These are phyloP conservation scores for Blastobotrys proliferans DNA, from an alignment of 1,139 yeast species.

Conservation along the genomic window DNA sequence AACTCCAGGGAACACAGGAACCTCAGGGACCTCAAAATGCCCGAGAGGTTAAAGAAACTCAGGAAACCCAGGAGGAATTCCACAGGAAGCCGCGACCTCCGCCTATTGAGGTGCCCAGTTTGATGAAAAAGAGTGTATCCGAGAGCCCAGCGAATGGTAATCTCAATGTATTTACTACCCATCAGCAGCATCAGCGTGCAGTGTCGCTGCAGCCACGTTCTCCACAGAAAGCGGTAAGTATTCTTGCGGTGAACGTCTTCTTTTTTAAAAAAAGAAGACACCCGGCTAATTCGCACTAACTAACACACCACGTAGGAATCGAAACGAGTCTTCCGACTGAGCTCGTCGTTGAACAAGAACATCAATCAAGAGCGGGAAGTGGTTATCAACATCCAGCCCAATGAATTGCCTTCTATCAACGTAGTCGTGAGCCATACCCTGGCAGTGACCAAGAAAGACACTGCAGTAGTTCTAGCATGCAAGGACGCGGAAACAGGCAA, in stretches of 20 bases:
- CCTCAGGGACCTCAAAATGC: too few species aligned
- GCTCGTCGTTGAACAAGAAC: conserved; percentile 2
- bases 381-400: conserved; percentile 4
- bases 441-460: not conserved
- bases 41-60: too few species aligned
- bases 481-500: conserved; percentile 52
- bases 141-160: not conserved
- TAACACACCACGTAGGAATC: too few species aligned
- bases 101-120: conserved; percentile 2
- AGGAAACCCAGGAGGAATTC: too few species aligned
- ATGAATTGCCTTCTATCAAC: conserved; percentile 10
- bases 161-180: not conserved
- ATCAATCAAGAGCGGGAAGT: conserved; percentile 1
- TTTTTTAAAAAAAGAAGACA: not conserved
- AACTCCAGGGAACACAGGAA: too few species aligned
- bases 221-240: not conserved
- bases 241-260: not conserved
- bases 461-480: conserved; percentile 3
- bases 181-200: not conserved
- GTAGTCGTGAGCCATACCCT: conserved; percentile 10
- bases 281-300: not conserved
- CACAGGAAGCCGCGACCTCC: conserved; percentile 4
- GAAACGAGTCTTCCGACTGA: conserved; percentile 1
- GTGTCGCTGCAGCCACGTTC: conserved; percentile 5
- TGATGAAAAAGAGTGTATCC: conserved; percentile 6